A percentile compares a stretch with the other conserved stretches of the same genome.
These are phyloP conservation scores for Fusarium beomiforme DNA, from an alignment of 2,329 filamentous ascomycete species.

Conservation along the genomic window DNA sequence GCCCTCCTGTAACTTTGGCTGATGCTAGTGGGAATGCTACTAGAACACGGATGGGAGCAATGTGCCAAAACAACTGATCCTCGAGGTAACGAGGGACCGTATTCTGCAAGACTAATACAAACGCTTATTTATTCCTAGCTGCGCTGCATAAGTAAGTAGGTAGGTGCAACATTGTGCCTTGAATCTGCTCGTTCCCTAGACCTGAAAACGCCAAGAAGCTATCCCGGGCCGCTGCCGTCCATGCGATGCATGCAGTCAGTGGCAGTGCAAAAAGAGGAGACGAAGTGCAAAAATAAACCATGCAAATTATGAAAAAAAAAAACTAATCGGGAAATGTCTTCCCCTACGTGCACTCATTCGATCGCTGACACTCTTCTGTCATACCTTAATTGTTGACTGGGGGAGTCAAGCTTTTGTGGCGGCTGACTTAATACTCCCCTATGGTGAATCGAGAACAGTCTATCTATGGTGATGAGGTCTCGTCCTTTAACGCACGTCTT, in stretches of 20 bases:
- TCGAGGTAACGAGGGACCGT: neutral
- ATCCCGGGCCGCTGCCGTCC: slow-evolving; percentile 28
- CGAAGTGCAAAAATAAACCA: neutral
- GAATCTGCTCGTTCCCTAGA: neutral
- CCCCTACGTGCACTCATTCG: neutral
- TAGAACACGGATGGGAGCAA: neutral
- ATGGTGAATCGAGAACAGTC: neutral
- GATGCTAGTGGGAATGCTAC: neutral
- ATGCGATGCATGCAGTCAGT: slow-evolving; percentile 27
- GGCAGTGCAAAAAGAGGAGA: slow-evolving; percentile 22
- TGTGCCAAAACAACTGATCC: neutral
- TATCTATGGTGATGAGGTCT: neutral
- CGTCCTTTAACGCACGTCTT: no score
- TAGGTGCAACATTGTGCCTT: neutral
- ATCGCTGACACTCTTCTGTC: neutral
- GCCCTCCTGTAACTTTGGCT: slow-evolving; percentile 17
- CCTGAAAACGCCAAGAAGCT: slow-evolving; percentile 20
- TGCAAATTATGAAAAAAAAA: neutral
- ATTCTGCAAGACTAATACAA: neutral
- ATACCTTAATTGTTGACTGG: neutral
- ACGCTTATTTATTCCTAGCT: neutral
- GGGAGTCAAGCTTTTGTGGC: slow-evolving; percentile 3
- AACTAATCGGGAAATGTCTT: neutral
- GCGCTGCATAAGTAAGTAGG: neutral
- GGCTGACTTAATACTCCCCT: neutral